These are phyloP conservation scores for Cercospora beticola DNA, from an alignment of 2,329 filamentous ascomycete genomes.

Conservation along the genomic window DNA sequence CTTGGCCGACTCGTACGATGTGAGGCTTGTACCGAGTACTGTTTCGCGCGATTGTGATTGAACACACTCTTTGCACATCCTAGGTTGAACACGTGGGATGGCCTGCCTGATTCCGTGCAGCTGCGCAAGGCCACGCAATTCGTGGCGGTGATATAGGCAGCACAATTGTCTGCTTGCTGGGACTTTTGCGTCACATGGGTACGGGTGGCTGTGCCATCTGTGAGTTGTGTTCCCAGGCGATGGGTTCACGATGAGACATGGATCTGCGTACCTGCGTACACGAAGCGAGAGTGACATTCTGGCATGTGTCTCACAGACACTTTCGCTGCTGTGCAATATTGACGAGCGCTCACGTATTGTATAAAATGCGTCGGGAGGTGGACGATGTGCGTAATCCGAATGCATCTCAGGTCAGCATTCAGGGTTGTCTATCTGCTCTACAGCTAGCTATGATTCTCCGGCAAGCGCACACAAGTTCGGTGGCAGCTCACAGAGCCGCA, in stretches of 20 bases:
- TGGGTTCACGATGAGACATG: background rate
- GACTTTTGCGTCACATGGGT: background rate
- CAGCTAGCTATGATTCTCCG: background rate
- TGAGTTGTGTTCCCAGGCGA: background rate
- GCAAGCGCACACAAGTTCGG: background rate
- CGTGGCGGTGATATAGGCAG: background rate
- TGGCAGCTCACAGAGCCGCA: background rate
- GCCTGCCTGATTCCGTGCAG: background rate
- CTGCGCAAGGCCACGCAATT: background rate
- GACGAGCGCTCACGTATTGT: background rate
- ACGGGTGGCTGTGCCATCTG: background rate
- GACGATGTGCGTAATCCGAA: background rate
- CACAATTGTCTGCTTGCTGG: background rate
- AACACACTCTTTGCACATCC: background rate
- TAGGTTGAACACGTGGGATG: background rate
- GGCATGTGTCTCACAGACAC: background rate
- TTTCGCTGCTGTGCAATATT: background rate
- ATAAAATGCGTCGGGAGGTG: background rate
- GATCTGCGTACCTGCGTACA: background rate
- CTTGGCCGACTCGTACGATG: conserved; percentile 4
- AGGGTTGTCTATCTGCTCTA: background rate
- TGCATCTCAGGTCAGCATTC: background rate
- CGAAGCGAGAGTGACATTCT: background rate
- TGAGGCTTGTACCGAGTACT: conserved; percentile 31
- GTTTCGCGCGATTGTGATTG: background rate